Evolutionary conservation across 768 basidiomycete genomes (phyloP).

Genomic region (Austroboletus eburneus): DNA sequence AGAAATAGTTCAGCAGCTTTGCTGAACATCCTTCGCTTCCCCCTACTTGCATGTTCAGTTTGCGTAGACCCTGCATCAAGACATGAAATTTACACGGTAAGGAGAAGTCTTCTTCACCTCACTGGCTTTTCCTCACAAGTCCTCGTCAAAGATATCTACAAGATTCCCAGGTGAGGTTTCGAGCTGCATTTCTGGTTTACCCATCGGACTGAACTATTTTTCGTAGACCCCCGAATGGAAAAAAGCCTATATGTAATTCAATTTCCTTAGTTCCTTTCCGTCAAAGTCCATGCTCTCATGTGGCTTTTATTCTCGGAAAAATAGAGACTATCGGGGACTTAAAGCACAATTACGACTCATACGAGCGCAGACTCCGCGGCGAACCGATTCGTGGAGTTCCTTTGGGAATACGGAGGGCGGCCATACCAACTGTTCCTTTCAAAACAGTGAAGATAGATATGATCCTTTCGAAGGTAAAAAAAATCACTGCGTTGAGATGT

Average conservation of each 20-base stretch:
- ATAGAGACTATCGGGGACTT: conserved; percentile 67
- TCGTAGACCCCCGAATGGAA: conserved; percentile 61
- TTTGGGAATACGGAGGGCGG: conserved; percentile 5
- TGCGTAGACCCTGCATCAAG: background rate
- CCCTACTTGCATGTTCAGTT: background rate
- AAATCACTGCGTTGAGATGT: too few species aligned
- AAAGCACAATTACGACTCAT: conserved; percentile 64
- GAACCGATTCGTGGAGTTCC: conserved; percentile 15
- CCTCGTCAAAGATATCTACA: conserved; percentile 52
- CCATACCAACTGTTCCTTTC: background rate
- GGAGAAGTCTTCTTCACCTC: conserved; percentile 9
- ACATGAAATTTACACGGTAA: conserved; percentile 61
- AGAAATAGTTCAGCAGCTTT: background rate
- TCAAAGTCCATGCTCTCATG: background rate
- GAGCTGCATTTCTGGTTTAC: background rate
- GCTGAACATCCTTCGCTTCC: background rate
- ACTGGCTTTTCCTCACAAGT: background rate
- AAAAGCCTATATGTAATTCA: conserved; percentile 31
- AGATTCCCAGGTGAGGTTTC: conserved; percentile 55
- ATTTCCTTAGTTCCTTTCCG: background rate
- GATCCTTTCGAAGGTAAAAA: conserved; percentile 10
- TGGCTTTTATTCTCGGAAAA: background rate
- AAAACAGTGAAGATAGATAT: conserved; percentile 1
- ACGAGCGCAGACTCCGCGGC: conserved; percentile 29
- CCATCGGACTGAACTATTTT: conserved; percentile 1